Percentiles rank a stretch among this genome's conserved stretches.
Conservation (phyloP, 495 filamentous ascomycete genomes). For the Achaetomiella virescens region DNA sequence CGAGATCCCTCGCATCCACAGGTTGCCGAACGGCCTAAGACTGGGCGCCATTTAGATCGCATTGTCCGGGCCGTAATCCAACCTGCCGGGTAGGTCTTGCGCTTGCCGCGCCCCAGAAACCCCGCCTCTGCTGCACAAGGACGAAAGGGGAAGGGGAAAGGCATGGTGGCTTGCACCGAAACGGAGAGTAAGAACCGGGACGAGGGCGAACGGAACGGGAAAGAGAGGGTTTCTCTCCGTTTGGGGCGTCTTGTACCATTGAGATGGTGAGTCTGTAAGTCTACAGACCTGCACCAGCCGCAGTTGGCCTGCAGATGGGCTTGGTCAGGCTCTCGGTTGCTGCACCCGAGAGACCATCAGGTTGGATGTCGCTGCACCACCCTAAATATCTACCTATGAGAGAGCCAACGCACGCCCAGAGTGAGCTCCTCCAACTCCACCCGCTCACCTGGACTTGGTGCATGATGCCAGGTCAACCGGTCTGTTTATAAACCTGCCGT, state of each 20-base stretch:
- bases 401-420: no score
- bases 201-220: neutral
- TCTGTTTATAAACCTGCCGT: no score
- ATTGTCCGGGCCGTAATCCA: neutral
- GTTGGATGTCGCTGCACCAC: no score
- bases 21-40: neutral
- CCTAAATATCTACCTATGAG: no score
- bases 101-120: neutral
- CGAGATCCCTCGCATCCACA: constrained; percentile 8
- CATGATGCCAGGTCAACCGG: no score
- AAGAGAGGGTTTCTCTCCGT: neutral
- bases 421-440: no score
- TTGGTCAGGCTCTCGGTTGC: neutral
- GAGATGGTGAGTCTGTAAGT: neutral
- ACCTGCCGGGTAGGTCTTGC: neutral
- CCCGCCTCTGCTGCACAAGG: constrained; percentile 1
- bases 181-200: neutral
- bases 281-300: neutral
- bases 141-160: neutral
- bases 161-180: neutral
- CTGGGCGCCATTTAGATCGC: neutral
- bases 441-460: no score
- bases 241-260: constrained; percentile 4
- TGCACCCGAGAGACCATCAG: neutral
- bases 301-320: no score